These are phyloP conservation scores for Fusarium chaquense DNA, from an alignment of 2,329 filamentous ascomycete species.

Conservation along the genomic window DNA sequence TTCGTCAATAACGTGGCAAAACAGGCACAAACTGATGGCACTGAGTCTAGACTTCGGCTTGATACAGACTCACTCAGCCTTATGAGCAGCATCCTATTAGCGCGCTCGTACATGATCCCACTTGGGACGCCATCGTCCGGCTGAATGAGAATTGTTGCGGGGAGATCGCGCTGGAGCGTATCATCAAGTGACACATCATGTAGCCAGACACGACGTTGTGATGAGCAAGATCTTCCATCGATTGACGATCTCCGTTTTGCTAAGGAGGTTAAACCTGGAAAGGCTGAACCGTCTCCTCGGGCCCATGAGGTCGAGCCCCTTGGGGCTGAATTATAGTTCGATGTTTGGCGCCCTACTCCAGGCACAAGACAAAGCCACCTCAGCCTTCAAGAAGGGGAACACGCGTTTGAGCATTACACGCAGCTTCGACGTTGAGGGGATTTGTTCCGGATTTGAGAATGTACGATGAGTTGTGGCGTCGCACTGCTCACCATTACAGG, in stretches of 20 bases:
- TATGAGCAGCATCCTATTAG: neutral
- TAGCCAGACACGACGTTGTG: neutral
- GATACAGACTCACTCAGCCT: slow-evolving; percentile 1
- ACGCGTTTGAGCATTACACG: too few species aligned
- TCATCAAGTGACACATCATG: neutral
- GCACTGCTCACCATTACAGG: neutral
- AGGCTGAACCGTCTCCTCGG: neutral
- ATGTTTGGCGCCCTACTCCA: slow-evolving; percentile 18
- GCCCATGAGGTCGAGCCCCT: slow-evolving; percentile 3
- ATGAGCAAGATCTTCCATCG: neutral
- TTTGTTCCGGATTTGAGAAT: neutral
- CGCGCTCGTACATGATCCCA: neutral
- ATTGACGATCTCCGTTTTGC: slow-evolving; percentile 17
- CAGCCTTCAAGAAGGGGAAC: neutral
- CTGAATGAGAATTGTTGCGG: neutral
- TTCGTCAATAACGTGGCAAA: neutral
- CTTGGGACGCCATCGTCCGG: fast-evolving
- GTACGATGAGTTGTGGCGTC: neutral
- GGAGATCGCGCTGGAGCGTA: neutral
- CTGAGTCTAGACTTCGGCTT: slow-evolving; percentile 1
- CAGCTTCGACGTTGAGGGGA: neutral
- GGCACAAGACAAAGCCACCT: slow-evolving; percentile 18
- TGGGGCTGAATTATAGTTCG: slow-evolving; percentile 30
- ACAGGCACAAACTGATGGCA: neutral
- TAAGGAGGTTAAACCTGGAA: slow-evolving; percentile 9